Evolutionary conservation across 2,329 filamentous ascomycete species (phyloP).

Genomic region (Cytospora piceicola): DNA sequence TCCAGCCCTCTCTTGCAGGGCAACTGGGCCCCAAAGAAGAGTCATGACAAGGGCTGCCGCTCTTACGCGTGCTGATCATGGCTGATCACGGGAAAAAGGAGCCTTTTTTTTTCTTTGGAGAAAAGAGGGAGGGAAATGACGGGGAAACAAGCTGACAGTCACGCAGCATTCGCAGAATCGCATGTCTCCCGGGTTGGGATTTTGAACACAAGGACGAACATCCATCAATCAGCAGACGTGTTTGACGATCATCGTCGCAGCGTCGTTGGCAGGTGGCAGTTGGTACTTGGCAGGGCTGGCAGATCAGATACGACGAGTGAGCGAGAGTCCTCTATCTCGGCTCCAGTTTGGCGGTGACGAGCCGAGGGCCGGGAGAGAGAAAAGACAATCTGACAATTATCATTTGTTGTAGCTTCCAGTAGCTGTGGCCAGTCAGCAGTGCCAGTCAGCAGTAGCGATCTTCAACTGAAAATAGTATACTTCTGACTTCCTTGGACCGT

Average conservation of each 20-base stretch:
- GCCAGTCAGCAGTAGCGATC: conserved; percentile 4
- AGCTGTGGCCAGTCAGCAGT: no score
- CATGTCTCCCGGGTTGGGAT: background rate
- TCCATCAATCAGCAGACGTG: background rate
- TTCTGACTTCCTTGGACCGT: background rate
- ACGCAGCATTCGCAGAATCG: background rate
- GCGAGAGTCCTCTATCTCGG: background rate
- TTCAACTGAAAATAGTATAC: conserved; percentile 4
- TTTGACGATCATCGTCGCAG: background rate
- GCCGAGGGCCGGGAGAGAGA: conserved; percentile 8
- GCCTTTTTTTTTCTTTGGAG: background rate
- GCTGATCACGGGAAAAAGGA: background rate
- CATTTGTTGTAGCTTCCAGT: background rate
- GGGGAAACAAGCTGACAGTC: background rate
- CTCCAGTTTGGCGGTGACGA: conserved; percentile 20
- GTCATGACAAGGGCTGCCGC: conserved; percentile 2
- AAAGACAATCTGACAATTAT: conserved; percentile 1
- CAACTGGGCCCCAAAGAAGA: background rate
- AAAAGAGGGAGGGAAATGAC: background rate
- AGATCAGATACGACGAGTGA: conserved; percentile 1
- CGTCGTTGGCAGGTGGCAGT: background rate
- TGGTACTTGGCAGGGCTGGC: background rate
- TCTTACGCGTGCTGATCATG: background rate
- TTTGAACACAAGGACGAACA: background rate
- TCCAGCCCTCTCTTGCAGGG: background rate